Conservation (phyloP, 495 filamentous ascomycete genomes). For the Mycothermus thermophilus region DNA sequence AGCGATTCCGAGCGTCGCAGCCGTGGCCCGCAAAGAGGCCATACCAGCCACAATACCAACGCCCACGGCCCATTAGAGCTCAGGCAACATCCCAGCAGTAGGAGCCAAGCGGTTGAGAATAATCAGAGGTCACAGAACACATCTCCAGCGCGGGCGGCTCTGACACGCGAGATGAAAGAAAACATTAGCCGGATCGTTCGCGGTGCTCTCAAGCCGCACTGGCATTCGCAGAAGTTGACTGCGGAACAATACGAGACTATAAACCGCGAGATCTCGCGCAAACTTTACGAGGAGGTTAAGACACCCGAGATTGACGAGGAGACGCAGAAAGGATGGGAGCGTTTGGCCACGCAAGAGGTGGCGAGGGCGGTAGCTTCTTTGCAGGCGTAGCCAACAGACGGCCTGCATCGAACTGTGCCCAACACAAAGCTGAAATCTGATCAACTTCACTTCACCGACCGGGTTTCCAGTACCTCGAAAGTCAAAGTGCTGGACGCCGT, state of each 20-base stretch:
- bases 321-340: constrained; percentile 49
- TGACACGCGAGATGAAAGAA: constrained; percentile 61
- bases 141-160: constrained; percentile 40
- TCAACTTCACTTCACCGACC: too few relatives aligned
- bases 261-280: constrained; percentile 69
- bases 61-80: constrained; percentile 24
- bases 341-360: constrained; percentile 60
- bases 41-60: too few relatives aligned
- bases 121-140: constrained; percentile 39
- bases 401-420: not conserved
- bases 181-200: constrained; percentile 73
- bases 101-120: too few relatives aligned
- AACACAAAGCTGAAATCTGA: not conserved
- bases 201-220: constrained; percentile 60
- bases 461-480: too few relatives aligned
- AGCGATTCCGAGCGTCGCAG: constrained; percentile 31
- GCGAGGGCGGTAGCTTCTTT: constrained; percentile 43
- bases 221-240: constrained; percentile 51
- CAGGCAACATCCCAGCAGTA: constrained; percentile 34
- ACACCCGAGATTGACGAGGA: constrained; percentile 40
- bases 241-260: constrained; percentile 79
- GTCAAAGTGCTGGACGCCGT: too few relatives aligned
- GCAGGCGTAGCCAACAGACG: constrained; percentile 20
- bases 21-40: constrained; percentile 1
- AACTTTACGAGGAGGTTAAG: constrained; percentile 69